Conservation (phyloP, 805 yeast species). For the Ogataea ganodermae region DNA sequence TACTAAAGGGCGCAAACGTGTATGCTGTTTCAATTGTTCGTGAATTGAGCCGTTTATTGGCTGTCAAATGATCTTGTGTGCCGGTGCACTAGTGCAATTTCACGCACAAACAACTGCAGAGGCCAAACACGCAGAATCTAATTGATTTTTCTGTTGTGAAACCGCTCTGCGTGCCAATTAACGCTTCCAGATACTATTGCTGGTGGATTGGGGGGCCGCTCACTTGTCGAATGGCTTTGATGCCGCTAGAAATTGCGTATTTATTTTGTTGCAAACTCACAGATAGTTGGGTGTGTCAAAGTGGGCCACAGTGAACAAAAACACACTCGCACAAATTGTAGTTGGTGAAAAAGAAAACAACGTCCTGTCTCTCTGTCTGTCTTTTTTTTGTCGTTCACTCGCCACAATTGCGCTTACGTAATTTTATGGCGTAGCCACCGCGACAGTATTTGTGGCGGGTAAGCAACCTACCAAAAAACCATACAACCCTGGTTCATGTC, state of each 20-base stretch:
- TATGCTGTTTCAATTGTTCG: not conserved
- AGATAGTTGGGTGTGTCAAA: constrained; percentile 2
- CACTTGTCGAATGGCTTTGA: not conserved
- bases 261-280: not conserved
- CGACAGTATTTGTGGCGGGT: too few species aligned
- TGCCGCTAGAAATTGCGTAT: not conserved
- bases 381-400: constrained; percentile 17
- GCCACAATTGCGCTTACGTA: constrained; percentile 14
- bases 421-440: too few species aligned
- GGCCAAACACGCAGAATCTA: constrained; percentile 5
- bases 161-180: not conserved
- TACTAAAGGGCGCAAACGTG: not conserved
- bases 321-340: constrained; percentile 1
- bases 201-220: not conserved
- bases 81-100: not conserved
- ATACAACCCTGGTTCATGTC: too few species aligned
- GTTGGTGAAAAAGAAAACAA: constrained; percentile 18
- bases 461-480: not conserved
- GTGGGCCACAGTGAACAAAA: constrained; percentile 8
- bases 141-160: not conserved
- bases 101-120: not conserved
- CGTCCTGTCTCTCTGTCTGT: not conserved
- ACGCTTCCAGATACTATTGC: not conserved
- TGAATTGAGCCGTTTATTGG: not conserved
- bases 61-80: not conserved